Percentiles rank a stretch among this genome's conserved stretches.
phyloP scores from a whole-genome alignment of 306 rosid genomes.

The Ammopiptanthus mongolicus region DNA sequence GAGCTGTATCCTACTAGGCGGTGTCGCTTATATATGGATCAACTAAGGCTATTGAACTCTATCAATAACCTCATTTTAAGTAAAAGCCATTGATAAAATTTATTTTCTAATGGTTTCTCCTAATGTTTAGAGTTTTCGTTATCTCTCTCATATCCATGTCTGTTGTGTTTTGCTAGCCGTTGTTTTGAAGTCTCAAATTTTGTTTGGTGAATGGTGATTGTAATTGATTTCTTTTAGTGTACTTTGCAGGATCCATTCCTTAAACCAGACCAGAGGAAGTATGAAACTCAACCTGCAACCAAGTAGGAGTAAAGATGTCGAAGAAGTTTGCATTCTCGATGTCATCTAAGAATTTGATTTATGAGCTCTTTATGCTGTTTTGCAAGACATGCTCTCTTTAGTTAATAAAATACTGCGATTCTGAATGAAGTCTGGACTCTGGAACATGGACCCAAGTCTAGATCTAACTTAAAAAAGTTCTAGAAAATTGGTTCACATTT shows the following conservation, averaged over 20 bases:
- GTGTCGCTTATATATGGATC: not conserved
- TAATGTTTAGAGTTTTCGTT: not conserved
- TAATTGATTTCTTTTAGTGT: not conserved
- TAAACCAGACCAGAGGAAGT: conserved; percentile 36
- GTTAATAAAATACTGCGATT: conserved; percentile 36
- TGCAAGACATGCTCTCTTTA: conserved; percentile 15
- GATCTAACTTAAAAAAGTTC: conserved; percentile 2
- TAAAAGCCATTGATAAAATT: not conserved
- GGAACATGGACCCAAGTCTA: not conserved
- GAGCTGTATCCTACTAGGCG: not conserved
- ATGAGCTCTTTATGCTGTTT: conserved; percentile 21
- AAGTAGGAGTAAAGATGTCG: conserved; percentile 29
- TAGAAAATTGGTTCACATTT: conserved; percentile 4
- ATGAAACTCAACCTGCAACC: conserved; percentile 33
- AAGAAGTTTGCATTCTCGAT: conserved; percentile 15
- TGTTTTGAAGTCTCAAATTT: not conserved
- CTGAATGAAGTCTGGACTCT: conserved; percentile 16
- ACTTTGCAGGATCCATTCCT: conserved; percentile 60
- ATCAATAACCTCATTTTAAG: not conserved
- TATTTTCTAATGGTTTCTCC: not conserved
- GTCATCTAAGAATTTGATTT: not conserved
- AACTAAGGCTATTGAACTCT: not conserved
- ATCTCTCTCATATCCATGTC: not conserved
- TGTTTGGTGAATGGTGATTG: not conserved
- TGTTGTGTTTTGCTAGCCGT: not conserved